Percentiles rank a stretch among this genome's conserved stretches.
phyloP scores from a whole-genome alignment of 371 early-diverging fungal genomes.

The Mucor circinelloides region DNA sequence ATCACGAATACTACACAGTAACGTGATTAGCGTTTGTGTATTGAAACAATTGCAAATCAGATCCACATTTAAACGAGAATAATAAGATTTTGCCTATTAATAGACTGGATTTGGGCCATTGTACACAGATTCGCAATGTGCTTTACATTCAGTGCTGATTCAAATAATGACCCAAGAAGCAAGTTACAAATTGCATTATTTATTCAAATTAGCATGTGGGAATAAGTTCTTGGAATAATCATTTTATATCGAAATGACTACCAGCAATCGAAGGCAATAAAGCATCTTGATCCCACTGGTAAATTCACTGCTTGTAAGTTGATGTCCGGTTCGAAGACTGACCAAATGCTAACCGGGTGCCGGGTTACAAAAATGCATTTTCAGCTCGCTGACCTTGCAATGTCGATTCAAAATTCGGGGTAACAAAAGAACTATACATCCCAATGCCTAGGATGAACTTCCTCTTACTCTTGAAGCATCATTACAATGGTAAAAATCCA shows the following conservation, averaged over 20 bases:
- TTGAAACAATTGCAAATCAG: too few relatives aligned
- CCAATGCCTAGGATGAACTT: background rate
- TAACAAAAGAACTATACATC: conserved; percentile 14
- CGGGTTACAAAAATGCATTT: background rate
- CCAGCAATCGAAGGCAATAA: too few relatives aligned
- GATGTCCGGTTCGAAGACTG: background rate
- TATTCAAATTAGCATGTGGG: too few relatives aligned
- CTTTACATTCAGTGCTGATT: background rate
- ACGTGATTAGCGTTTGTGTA: background rate
- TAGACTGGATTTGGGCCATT: too few relatives aligned
- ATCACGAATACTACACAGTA: background rate
- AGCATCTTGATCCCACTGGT: background rate
- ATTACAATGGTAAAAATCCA: conserved; percentile 17
- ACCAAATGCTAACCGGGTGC: background rate
- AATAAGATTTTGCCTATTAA: too few relatives aligned
- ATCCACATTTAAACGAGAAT: too few relatives aligned
- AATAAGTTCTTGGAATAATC: too few relatives aligned
- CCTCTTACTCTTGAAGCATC: conserved; percentile 27
- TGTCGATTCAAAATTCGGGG: conserved; percentile 4
- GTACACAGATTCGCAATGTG: too few relatives aligned
- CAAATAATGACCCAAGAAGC: background rate
- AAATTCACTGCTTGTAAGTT: background rate
- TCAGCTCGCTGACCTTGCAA: background rate
- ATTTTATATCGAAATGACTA: too few relatives aligned
- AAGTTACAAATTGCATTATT: background rate